These are phyloP conservation scores for Annulohypoxylon maeteangense DNA, from an alignment of 495 filamentous ascomycete genomes.

Conservation along the genomic window DNA sequence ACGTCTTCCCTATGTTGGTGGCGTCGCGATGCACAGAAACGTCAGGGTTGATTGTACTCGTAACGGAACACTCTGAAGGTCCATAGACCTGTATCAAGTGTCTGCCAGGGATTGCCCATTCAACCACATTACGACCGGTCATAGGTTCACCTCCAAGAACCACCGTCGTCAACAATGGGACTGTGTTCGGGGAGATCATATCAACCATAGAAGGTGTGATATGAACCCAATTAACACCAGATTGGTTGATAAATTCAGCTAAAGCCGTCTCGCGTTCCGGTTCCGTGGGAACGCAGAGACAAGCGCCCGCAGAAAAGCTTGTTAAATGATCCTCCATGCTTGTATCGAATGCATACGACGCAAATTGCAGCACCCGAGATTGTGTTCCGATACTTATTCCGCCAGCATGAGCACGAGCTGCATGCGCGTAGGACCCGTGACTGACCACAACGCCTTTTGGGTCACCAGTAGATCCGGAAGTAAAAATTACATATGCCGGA, in stretches of 20 bases:
- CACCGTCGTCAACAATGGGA: not conserved
- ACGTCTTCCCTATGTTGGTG: not conserved
- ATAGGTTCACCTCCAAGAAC: not conserved
- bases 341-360: conserved; percentile 2
- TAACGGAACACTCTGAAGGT: not conserved
- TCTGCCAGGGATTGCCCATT: not conserved
- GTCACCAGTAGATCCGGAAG: not conserved
- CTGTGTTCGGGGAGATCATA: not conserved
- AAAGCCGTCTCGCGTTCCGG: not conserved
- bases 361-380: not conserved
- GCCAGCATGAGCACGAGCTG: not conserved
- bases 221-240: not conserved
- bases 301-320: not conserved
- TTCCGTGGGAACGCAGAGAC: not conserved
- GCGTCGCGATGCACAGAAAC: not conserved
- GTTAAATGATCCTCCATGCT: not conserved
- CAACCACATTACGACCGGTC: not conserved
- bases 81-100: not conserved
- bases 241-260: not conserved
- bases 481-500: not conserved
- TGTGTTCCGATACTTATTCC: not conserved
- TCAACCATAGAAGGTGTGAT: not conserved
- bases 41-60: not conserved
- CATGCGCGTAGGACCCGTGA: not conserved
- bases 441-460: not conserved